Base-by-base conservation (phyloP, 2,329 filamentous ascomycete species). In the Colletotrichum sublineola region DNA sequence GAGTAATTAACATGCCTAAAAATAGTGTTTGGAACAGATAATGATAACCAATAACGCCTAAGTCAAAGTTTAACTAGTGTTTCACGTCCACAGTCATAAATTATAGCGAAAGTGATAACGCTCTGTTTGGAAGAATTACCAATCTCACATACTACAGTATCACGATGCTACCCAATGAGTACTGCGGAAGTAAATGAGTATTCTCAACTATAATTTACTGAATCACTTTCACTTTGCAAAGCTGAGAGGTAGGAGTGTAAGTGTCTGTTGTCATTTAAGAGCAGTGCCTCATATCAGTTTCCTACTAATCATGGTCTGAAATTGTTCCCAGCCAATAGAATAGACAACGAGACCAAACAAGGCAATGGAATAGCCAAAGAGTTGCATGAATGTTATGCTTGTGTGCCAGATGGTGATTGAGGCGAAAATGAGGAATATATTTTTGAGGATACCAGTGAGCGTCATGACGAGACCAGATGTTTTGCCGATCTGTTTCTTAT, bases 31-130 rank as follows among this genome's bases (percentile, higher is more conserved):
- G 18, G 20, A n/a, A 46, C n/a, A 11, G 2, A n/a, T 4, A 4
- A n/a, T 2, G 5, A 46, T 1, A 5, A 20, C 15, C 2, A 46
- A 46, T 1, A 18, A 46, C 7, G 15, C 44, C 3, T 2, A 20
- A 3, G 1, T 46, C 2, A 3, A n/a, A 11, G 6, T n/a, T 9
- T 8, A 20, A 0, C 3, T n/a, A n/a, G 18, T n/a, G 20, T n/a
- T 46, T 46, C 44, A 4, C 7, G 2, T 46, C n/a, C 8, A n/a
- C 8, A n/a, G 11, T 5, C 1, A 12, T n/a, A 1, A 4, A n/a
- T 12, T 4, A 48, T 3, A 12, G 1, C 12, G 2, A 24, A 24
- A 2, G 4, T 9, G 2, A 24, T 12, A 24, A 1, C 11, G 9
- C 3, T 18, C 2, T 48, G 9, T 9, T 12, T 5, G 7, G 20